phyloP scores from a whole-genome alignment of 441 rosid genomes.

The Corymbia calophylla region DNA sequence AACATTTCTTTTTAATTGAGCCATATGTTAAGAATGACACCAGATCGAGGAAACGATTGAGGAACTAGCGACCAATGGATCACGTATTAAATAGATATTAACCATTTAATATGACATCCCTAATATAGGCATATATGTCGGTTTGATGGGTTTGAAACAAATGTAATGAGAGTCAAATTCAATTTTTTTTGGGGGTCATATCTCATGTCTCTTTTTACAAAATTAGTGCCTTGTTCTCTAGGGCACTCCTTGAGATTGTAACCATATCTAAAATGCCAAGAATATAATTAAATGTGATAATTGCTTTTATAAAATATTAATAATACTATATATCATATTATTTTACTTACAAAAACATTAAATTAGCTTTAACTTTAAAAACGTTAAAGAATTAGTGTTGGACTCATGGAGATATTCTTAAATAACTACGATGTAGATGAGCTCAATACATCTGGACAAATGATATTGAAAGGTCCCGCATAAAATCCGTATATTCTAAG shows the following conservation, averaged over 20 bases:
- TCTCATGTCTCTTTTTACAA: too few relatives aligned
- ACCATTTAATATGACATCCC: not conserved
- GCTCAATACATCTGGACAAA: not conserved
- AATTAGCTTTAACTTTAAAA: too few relatives aligned
- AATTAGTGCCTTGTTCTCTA: not conserved
- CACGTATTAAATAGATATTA: not conserved
- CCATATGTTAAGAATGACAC: not conserved
- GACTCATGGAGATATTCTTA: too few relatives aligned
- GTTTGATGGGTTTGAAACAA: not conserved
- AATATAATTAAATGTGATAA: too few relatives aligned
- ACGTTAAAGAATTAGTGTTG: too few relatives aligned
- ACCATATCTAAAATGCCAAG: too few relatives aligned
- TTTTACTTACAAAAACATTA: too few relatives aligned
- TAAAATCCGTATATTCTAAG: too few relatives aligned
- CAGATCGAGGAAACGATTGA: not conserved
- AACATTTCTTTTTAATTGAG: not conserved
- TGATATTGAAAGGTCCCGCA: not conserved
- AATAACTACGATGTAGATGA: accelerated
- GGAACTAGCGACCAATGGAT: not conserved
- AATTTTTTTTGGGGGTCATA: not conserved
- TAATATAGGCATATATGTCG: too few relatives aligned
- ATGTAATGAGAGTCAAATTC: not conserved
- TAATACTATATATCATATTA: too few relatives aligned
- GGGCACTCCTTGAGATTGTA: too few relatives aligned
- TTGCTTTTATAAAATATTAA: too few relatives aligned